Evolutionary conservation across 441 rosid genomes (phyloP).

Genomic region (Pelargonium fulgidum): DNA sequence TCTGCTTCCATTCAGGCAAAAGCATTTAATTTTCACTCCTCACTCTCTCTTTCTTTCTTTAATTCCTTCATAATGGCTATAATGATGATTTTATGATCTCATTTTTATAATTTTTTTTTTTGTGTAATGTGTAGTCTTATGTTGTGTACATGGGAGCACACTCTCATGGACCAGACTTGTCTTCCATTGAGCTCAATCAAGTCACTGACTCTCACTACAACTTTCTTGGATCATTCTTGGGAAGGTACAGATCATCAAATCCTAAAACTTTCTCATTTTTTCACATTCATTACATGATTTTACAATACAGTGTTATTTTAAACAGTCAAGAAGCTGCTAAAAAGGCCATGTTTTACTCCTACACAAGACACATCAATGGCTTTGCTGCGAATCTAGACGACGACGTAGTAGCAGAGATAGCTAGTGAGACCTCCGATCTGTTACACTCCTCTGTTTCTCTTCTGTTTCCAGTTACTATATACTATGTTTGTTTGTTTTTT

Average conservation of each 20-base stretch:
- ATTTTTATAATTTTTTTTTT: neutral
- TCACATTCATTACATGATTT: neutral
- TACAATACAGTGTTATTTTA: neutral
- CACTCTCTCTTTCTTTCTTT: neutral
- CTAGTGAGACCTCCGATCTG: conserved; percentile 27
- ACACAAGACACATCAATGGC: conserved; percentile 58
- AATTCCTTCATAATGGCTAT: neutral
- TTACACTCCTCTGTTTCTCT: neutral
- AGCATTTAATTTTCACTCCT: conserved; percentile 12
- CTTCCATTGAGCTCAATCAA: conserved; percentile 27
- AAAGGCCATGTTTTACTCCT: conserved; percentile 52
- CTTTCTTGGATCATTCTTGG: conserved; percentile 47
- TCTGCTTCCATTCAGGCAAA: conserved; percentile 36
- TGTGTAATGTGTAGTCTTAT: conserved; percentile 28
- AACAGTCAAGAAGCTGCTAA: conserved; percentile 34
- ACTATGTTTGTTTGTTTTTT: neutral
- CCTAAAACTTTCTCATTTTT: too few relatives aligned
- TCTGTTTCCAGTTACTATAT: conserved; percentile 1
- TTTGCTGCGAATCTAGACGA: conserved; percentile 50
- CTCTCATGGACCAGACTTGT: conserved; percentile 34
- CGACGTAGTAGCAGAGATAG: conserved; percentile 32
- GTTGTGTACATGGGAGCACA: conserved; percentile 59
- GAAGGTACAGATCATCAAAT: conserved; percentile 28
- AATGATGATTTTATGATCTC: neutral
- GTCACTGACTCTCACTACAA: conserved; percentile 42